Conservation (phyloP, 2,329 filamentous ascomycete genomes). For the Simplicillium aogashimaense region DNA sequence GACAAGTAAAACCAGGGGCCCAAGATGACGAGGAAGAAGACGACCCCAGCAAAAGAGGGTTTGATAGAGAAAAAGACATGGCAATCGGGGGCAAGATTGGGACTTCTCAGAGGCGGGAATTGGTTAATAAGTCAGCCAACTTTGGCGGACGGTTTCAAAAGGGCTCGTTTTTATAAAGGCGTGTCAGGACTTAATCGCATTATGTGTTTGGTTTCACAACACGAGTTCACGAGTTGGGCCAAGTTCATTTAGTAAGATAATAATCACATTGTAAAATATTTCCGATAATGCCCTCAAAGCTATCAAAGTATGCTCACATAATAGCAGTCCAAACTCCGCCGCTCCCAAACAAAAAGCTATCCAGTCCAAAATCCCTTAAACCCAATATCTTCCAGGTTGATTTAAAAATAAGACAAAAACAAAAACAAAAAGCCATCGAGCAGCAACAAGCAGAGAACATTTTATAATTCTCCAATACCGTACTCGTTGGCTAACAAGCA, state of each 20-base stretch:
- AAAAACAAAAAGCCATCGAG: slow-evolving; percentile 5
- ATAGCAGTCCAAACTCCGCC: slow-evolving; percentile 8
- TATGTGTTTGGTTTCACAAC: not conserved
- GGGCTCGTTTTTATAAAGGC: slow-evolving; percentile 49
- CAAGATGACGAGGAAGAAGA: slow-evolving; percentile 61
- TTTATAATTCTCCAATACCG: too few relatives aligned
- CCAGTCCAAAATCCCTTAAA: not conserved
- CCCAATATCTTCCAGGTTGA: slow-evolving; percentile 8
- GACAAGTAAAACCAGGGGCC: slow-evolving; percentile 12
- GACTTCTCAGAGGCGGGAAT: slow-evolving; percentile 62
- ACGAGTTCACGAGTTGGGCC: too few relatives aligned
- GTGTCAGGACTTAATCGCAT: not conserved
- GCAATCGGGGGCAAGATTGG: slow-evolving; percentile 63
- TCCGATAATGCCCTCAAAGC: slow-evolving; percentile 3
- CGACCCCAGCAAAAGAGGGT: slow-evolving; percentile 80
- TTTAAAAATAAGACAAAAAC: slow-evolving; percentile 4
- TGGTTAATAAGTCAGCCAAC: slow-evolving; percentile 69
- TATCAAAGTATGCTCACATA: slow-evolving; percentile 3
- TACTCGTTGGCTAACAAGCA: too few relatives aligned
- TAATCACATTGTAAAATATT: slow-evolving; percentile 1
- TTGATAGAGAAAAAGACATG: slow-evolving; percentile 94
- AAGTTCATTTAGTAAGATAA: not conserved
- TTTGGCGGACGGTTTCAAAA: slow-evolving; percentile 76
- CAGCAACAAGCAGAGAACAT: too few relatives aligned
- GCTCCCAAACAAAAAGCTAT: slow-evolving; percentile 6